These are phyloP conservation scores for Penicillium canariense DNA, from an alignment of 495 filamentous ascomycete genomes.

Conservation along the genomic window DNA sequence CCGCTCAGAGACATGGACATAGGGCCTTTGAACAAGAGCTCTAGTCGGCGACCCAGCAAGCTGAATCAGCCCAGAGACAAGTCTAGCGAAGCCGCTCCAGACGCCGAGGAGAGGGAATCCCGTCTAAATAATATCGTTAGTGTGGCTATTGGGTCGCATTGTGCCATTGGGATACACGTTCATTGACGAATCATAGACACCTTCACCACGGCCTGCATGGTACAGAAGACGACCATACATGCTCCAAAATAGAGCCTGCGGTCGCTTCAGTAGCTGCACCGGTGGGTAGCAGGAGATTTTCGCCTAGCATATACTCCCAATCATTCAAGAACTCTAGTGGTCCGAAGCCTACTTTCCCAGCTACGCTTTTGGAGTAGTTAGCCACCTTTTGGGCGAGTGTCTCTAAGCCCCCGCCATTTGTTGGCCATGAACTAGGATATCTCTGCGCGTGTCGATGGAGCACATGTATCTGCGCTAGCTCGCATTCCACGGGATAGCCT, in stretches of 20 bases:
- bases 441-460: slow-evolving; percentile 55
- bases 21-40: too few relatives aligned
- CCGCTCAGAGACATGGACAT: too few relatives aligned
- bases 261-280: slow-evolving; percentile 51
- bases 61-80: too few relatives aligned
- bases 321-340: slow-evolving; percentile 50
- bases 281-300: slow-evolving; percentile 42
- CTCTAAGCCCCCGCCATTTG: slow-evolving; percentile 46
- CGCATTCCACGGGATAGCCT: slow-evolving; percentile 50
- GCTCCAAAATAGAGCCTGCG: slow-evolving; percentile 51
- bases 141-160: slow-evolving; percentile 44
- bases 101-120: slow-evolving; percentile 50
- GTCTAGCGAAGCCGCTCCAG: slow-evolving; percentile 46
- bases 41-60: too few relatives aligned
- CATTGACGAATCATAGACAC: slow-evolving; percentile 41
- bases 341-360: slow-evolving; percentile 36
- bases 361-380: slow-evolving; percentile 40
- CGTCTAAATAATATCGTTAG: too few relatives aligned
- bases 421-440: slow-evolving; percentile 38
- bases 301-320: slow-evolving; percentile 48
- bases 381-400: slow-evolving; percentile 44
- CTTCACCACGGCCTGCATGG: slow-evolving; percentile 39
- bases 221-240: slow-evolving; percentile 52
- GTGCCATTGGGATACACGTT: slow-evolving; percentile 48
- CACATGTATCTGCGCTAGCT: slow-evolving; percentile 50